Evolutionary conservation across 495 filamentous ascomycete species (phyloP), one percentile per base, ranked within the genome.

Genomic region (Rhypophila decipiens): DNA sequence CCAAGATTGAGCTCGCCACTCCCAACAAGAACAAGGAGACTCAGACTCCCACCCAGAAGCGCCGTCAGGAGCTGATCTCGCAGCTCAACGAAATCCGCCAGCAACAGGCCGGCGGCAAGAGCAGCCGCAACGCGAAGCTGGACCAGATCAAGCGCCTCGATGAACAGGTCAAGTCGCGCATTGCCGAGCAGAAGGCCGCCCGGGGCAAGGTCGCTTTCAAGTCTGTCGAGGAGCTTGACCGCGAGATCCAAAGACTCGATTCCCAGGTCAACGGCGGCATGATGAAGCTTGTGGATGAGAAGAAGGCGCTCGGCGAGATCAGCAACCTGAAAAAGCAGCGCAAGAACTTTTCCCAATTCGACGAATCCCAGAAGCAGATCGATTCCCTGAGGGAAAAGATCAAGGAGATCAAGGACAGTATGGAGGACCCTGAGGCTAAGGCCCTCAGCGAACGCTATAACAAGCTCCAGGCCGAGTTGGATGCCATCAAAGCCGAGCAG

Each of bases 221-320:
- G 78, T 86, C 70, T 50, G 79, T 85, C 42, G 90, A 91, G 29
- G 93, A 97, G 34, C 69, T 97, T 41, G 89, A 97, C 64, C 73
- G 72, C 18, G 80, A 88, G 63, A 90, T 99, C 53, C 72, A 79
- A 24, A 73, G 72, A 13, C 80, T 96, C 39, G 88, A 96, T 46
- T 82, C 82, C 66, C 77, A 87, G 47, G 89, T 96, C 47, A 86
- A 93, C 64, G 76, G 80, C 40, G 88, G 90, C 38, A 85, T 76
- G 52, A 86, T 97, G 83, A 93, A 88, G 58, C 66, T 99, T 46
- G 94, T 96, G 3, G 93, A 97, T 50, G 94, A 97, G 79, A 91
- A 87, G 77, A 96, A 95, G 76, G 86, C 89, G 4, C 73, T 97
- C 1, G 66, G 76, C 17, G 88, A 96, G 53, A 81, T 94, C 46